Base-by-base conservation (phyloP, 352 stramenopile species). In the Pythium dissotocum region DNA sequence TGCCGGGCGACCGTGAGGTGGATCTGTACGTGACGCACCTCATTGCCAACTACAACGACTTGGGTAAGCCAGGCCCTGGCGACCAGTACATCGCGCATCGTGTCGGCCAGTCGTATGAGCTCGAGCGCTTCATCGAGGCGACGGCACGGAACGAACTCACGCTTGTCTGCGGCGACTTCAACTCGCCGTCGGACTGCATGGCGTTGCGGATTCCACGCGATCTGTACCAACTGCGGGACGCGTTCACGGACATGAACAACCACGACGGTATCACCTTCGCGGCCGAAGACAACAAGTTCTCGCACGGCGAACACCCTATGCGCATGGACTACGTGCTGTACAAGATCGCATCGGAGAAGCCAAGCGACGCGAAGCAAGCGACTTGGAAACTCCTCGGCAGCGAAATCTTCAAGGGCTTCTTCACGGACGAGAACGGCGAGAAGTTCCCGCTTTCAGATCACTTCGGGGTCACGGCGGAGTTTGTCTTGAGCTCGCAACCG, bases 261-360 rank as follows among this genome's bases (percentile, higher is more conserved):
- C 70, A 81, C 60, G 73, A 88, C 51, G 86, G 86, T 6, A 63
- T 88, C 52, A 92, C 86, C 48, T 94, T 94, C 55, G 86, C 82
- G 4, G 87, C 83, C 1, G 79, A 79, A 18, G 86, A 94, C 64
- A 94, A 94, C 76, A 88, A 90, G 61, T 94, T 85, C 64, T 92
- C 83, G 54, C 77, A 90, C 61, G 83, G 86, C 1, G 86, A 94
- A 12, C 79, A 91, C 67, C 86, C 86, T 2, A 94, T 94, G 86
- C 81, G 86, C 24, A 94, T 94, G 86, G 86, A 94, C 63, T 94
- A 94, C 58, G 72, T 94, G 24, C 75, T 94, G 57, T 94, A 92
- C 79, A 88, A 89, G 70, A 71, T 81, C 26, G 48, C 26, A 26
- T 18, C 33, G 7, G 32, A 42, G 53, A 21, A 18, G 24, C 24